These are phyloP conservation scores for Chalara sp. DNA, from an alignment of 2,329 filamentous ascomycete species.

Conservation along the genomic window DNA sequence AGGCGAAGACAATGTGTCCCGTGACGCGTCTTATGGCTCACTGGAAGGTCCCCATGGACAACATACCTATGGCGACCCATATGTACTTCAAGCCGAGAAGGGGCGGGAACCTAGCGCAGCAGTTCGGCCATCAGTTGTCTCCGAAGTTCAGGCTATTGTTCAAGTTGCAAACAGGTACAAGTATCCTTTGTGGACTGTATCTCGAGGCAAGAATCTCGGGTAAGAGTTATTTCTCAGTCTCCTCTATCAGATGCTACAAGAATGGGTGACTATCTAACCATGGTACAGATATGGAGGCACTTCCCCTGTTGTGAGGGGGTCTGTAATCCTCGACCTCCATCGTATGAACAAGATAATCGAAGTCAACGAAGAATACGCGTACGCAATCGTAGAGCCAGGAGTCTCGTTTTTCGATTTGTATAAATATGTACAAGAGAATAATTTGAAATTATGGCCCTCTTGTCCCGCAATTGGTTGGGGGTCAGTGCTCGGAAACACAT, in stretches of 20 bases:
- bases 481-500: slow-evolving; percentile 37
- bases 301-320: slow-evolving; percentile 43
- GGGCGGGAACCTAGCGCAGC: slow-evolving; percentile 26
- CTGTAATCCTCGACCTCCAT: slow-evolving; percentile 44
- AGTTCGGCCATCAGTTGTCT: slow-evolving; percentile 23
- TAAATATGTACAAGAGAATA: slow-evolving; percentile 30
- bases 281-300: slow-evolving; percentile 28
- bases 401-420: slow-evolving; percentile 46
- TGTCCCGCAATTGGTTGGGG: slow-evolving; percentile 32
- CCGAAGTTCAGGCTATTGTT: slow-evolving; percentile 40
- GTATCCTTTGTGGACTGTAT: slow-evolving; percentile 38
- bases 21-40: no score
- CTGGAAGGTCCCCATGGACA: no score
- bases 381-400: slow-evolving; percentile 46
- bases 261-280: no score
- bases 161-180: slow-evolving; percentile 34
- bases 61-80: no score
- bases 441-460: slow-evolving; percentile 30
- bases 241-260: no score
- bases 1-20: no score
- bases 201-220: slow-evolving; percentile 43
- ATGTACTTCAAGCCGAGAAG: slow-evolving; percentile 27
- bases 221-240: no score
- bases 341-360: slow-evolving; percentile 46
- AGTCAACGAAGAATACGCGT: slow-evolving; percentile 42